Evolutionary conservation across 2,329 filamentous ascomycete species (phyloP).

Genomic region (Fusarium sororula): DNA sequence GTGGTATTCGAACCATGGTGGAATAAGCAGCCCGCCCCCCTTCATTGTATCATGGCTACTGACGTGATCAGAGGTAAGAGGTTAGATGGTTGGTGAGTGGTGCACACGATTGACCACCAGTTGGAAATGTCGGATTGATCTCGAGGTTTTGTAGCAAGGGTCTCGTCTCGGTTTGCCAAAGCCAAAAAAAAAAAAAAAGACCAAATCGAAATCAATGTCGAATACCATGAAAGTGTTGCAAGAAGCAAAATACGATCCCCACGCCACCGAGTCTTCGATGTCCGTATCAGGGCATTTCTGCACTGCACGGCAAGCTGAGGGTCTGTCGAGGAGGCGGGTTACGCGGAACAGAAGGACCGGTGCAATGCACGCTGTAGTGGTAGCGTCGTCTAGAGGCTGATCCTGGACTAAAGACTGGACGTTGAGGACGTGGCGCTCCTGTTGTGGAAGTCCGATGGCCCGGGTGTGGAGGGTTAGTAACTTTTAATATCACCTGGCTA

Average conservation of each 20-base stretch:
- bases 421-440: slow-evolving; percentile 27
- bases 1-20: slow-evolving; percentile 37
- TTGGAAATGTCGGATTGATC: background rate
- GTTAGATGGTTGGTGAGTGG: background rate
- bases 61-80: background rate
- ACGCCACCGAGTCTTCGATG: slow-evolving; percentile 7
- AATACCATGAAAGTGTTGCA: slow-evolving; percentile 2
- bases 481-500: slow-evolving; percentile 5
- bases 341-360: slow-evolving; percentile 14
- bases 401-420: slow-evolving; percentile 21
- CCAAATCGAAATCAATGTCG: background rate
- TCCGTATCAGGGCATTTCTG: slow-evolving; percentile 15
- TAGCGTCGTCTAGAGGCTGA: slow-evolving; percentile 14
- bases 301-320: background rate
- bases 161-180: background rate
- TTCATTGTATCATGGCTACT: slow-evolving; percentile 38
- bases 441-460: slow-evolving; percentile 6
- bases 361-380: slow-evolving; percentile 13
- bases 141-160: background rate
- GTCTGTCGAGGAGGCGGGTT: slow-evolving; percentile 14
- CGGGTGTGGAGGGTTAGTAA: slow-evolving; percentile 13
- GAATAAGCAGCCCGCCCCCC: slow-evolving; percentile 31
- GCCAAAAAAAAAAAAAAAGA: too few species aligned
- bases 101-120: background rate
- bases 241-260: slow-evolving; percentile 10